These are phyloP conservation scores for Cryptosporidium ryanae DNA, from an alignment of 169 alveolate genomes.

Conservation along the genomic window DNA sequence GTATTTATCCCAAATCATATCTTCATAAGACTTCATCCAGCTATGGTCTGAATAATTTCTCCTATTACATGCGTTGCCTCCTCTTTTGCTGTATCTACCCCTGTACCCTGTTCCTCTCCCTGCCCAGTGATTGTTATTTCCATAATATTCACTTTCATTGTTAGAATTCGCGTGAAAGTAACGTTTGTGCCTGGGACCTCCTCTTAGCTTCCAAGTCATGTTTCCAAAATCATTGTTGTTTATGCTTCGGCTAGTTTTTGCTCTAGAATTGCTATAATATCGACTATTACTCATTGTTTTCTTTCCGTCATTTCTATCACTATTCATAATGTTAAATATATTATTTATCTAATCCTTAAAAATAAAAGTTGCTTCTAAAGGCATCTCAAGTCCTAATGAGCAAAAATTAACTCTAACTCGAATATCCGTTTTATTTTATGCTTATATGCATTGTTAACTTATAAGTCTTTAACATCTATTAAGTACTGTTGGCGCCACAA, in stretches of 20 bases:
- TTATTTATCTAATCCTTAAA: no score
- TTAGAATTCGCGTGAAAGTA: no score
- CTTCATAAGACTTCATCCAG: slow-evolving; percentile 14
- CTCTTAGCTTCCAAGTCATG: not conserved
- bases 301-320: not conserved
- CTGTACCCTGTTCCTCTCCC: not conserved
- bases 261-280: not conserved
- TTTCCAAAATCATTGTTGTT: not conserved
- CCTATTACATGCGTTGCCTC: not conserved
- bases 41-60: not conserved
- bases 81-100: not conserved
- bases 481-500: no score
- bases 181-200: no score
- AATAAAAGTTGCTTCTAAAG: no score
- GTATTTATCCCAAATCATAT: slow-evolving; percentile 48
- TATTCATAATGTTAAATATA: not conserved
- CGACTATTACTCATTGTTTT: not conserved
- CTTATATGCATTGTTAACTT: no score
- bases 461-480: no score
- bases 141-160: not conserved
- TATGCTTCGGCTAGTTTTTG: not conserved
- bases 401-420: no score
- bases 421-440: no score
- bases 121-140: slow-evolving; percentile 8
- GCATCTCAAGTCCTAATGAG: no score